These are phyloP conservation scores for Nakataea oryzae DNA, from an alignment of 2,329 filamentous ascomycete genomes.

Conservation along the genomic window DNA sequence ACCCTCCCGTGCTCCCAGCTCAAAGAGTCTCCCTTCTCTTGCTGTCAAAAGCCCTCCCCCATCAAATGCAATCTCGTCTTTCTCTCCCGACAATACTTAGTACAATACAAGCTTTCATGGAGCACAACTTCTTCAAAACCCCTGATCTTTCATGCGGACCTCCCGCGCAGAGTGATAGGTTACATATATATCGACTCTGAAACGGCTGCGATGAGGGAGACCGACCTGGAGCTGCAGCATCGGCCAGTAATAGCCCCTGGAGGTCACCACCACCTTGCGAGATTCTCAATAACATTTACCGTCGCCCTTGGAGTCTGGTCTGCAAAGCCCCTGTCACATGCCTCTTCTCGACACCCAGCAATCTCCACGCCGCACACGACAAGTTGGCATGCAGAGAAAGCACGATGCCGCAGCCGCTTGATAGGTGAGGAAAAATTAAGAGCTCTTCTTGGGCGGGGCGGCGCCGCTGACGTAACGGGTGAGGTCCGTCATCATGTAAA, in stretches of 20 bases:
- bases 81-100: background rate
- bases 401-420: background rate
- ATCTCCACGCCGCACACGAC: background rate
- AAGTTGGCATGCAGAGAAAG: background rate
- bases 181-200: background rate
- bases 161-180: background rate
- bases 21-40: background rate
- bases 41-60: background rate
- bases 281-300: background rate
- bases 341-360: background rate
- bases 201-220: background rate
- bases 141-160: background rate
- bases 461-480: constrained; percentile 57
- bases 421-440: constrained; percentile 30
- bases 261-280: background rate
- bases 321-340: background rate
- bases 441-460: constrained; percentile 51
- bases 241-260: background rate
- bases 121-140: background rate
- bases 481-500: constrained; percentile 69
- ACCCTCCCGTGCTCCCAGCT: background rate
- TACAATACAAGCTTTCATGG: background rate
- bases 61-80: background rate
- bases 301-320: background rate
- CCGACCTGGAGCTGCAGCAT: too few relatives aligned